Conservation (phyloP, 169 alveolate genomes). For the Cryptosporidium baileyi region DNA sequence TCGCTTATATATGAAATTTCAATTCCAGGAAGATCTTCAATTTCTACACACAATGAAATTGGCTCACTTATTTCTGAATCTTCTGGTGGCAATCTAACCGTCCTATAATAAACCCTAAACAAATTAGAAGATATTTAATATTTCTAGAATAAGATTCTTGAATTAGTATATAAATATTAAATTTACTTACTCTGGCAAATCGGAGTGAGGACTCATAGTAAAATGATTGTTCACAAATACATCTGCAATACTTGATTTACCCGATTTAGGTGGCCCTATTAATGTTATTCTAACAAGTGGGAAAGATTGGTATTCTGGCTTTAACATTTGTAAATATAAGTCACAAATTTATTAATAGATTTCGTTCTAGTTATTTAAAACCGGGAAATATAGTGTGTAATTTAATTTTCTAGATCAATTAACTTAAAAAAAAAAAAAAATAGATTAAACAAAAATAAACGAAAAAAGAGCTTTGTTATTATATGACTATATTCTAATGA, state of each 20-base stretch:
- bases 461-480: too few species aligned
- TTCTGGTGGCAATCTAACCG: slow-evolving; percentile 57
- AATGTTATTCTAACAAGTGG: slow-evolving; percentile 55
- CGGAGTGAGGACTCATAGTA: neutral
- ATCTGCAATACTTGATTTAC: slow-evolving; percentile 64
- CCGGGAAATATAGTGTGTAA: too few species aligned
- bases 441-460: too few species aligned
- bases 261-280: slow-evolving; percentile 62
- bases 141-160: neutral
- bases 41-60: slow-evolving; percentile 54
- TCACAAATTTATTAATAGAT: too few species aligned
- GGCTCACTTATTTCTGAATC: slow-evolving; percentile 63
- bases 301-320: slow-evolving; percentile 62
- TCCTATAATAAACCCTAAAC: slow-evolving; percentile 37
- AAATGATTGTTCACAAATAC: slow-evolving; percentile 17
- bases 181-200: slow-evolving; percentile 43
- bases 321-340: slow-evolving; percentile 31
- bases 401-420: too few species aligned
- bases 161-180: too few species aligned
- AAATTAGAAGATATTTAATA: neutral
- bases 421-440: too few species aligned
- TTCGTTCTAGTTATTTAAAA: too few species aligned
- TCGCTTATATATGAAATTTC: slow-evolving; percentile 7
- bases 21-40: slow-evolving; percentile 69
- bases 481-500: too few species aligned